A percentile compares a stretch with the other conserved stretches of the same genome.
phyloP scores from a whole-genome alignment of 2,329 filamentous ascomycete genomes.

The Diplodia scrobiculata region DNA sequence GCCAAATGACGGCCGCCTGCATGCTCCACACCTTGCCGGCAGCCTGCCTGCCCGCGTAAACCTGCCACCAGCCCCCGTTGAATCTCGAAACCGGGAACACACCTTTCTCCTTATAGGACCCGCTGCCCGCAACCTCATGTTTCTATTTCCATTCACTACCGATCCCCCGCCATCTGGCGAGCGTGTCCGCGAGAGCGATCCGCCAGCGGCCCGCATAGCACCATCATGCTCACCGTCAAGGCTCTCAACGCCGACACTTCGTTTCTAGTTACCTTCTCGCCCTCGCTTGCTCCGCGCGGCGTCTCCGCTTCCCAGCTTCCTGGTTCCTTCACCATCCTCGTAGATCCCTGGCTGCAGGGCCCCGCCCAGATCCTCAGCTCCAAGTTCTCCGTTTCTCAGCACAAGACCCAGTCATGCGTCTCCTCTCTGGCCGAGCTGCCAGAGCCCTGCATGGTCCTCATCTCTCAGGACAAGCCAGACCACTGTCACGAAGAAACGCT shows the following conservation, averaged over 20 bases:
- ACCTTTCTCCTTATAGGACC: constrained; percentile 18
- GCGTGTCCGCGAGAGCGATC: not conserved
- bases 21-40: constrained; percentile 21
- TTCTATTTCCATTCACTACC: constrained; percentile 10
- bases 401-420: constrained; percentile 60
- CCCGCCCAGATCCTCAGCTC: constrained; percentile 62
- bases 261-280: constrained; percentile 65
- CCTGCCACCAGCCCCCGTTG: constrained; percentile 2
- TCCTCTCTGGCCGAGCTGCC: constrained; percentile 58
- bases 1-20: constrained; percentile 19
- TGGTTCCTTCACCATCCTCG: constrained; percentile 64
- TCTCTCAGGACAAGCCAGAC: constrained; percentile 66
- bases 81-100: constrained; percentile 25
- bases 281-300: constrained; percentile 49
- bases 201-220: constrained; percentile 15
- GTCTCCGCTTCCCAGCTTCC: constrained; percentile 46
- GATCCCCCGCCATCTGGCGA: constrained; percentile 10
- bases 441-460: constrained; percentile 59
- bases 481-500: constrained; percentile 72
- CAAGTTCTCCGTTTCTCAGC: constrained; percentile 62
- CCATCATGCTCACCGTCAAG: constrained; percentile 66
- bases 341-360: constrained; percentile 71
- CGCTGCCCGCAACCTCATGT: constrained; percentile 12
- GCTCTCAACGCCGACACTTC: constrained; percentile 66
- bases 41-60: constrained; percentile 26